Percentiles rank a stretch among this genome's conserved stretches.
These are phyloP conservation scores for Xylariaceae sp. DNA, from an alignment of 2,329 filamentous ascomycete species.

Conservation along the genomic window DNA sequence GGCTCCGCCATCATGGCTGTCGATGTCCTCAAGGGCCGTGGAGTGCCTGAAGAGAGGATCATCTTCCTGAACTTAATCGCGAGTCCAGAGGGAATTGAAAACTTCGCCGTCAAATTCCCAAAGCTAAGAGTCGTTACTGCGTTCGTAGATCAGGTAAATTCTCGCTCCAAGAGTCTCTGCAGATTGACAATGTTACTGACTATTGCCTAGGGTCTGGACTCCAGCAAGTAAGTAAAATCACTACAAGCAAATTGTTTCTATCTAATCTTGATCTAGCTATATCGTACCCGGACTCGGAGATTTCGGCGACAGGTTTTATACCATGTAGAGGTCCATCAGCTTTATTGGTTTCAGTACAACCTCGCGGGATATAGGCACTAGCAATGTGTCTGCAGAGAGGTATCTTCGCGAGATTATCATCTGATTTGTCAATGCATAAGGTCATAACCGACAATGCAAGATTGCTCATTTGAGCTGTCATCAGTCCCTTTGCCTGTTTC, in stretches of 20 bases:
- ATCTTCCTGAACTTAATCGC: constrained; percentile 96
- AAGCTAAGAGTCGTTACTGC: constrained; percentile 89
- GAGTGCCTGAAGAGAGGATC: constrained; percentile 92
- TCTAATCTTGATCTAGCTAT: constrained; percentile 63
- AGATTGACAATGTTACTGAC: constrained; percentile 20
- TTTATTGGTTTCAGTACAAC: not conserved
- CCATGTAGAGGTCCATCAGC: constrained; percentile 51
- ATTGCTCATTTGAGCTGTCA: no score
- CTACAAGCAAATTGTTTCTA: not conserved
- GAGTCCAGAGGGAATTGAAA: constrained; percentile 87
- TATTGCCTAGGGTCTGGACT: constrained; percentile 69
- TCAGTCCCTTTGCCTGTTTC: no score
- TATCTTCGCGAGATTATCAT: not conserved
- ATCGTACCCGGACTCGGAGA: constrained; percentile 92
- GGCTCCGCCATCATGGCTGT: constrained; percentile 97
- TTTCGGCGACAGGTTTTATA: constrained; percentile 95
- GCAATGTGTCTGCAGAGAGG: not conserved
- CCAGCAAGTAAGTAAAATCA: constrained; percentile 74
- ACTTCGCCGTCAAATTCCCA: constrained; percentile 85
- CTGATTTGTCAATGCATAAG: no score
- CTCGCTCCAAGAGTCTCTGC: not conserved
- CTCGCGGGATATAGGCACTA: not conserved
- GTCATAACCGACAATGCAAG: no score
- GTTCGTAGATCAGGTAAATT: constrained; percentile 74
- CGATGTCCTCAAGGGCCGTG: constrained; percentile 82